Percentiles rank a stretch among this genome's conserved stretches.
Conservation (phyloP, 345 rosid species). For the Draba incana region DNA sequence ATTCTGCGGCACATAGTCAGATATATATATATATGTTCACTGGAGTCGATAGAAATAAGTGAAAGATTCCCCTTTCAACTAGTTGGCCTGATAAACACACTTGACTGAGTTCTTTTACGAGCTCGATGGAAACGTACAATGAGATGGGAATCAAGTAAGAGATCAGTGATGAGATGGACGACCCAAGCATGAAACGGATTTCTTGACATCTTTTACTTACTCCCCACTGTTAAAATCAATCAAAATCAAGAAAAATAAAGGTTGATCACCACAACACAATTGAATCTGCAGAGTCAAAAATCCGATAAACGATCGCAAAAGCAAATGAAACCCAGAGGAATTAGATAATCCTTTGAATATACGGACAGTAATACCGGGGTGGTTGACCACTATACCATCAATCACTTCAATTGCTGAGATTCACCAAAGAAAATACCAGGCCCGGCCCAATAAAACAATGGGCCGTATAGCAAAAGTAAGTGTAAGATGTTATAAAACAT, state of each 20-base stretch:
- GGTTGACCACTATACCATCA: too few species aligned
- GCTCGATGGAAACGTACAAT: slow-evolving; percentile 74
- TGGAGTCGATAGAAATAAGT: neutral
- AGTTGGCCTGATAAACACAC: slow-evolving; percentile 50
- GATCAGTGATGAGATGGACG: slow-evolving; percentile 56
- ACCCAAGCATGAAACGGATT: slow-evolving; percentile 48
- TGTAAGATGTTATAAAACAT: too few species aligned
- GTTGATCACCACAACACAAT: too few species aligned
- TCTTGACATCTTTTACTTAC: neutral
- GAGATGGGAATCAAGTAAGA: slow-evolving; percentile 80
- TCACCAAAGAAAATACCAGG: too few species aligned
- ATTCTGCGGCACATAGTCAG: slow-evolving; percentile 46
- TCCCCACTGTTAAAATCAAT: slow-evolving; percentile 25
- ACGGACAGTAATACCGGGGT: too few species aligned
- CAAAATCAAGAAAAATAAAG: neutral
- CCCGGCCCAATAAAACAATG: too few species aligned
- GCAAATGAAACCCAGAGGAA: too few species aligned
- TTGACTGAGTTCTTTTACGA: slow-evolving; percentile 73
- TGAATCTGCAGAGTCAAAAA: too few species aligned
- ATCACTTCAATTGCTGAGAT: too few species aligned
- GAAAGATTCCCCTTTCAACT: slow-evolving; percentile 53
- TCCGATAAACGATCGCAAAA: too few species aligned
- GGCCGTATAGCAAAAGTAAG: too few species aligned
- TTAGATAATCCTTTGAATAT: too few species aligned
- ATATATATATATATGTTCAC: neutral